Base-by-base conservation (phyloP, 73 alveolate species). In the Paramecium sexaurelia region DNA sequence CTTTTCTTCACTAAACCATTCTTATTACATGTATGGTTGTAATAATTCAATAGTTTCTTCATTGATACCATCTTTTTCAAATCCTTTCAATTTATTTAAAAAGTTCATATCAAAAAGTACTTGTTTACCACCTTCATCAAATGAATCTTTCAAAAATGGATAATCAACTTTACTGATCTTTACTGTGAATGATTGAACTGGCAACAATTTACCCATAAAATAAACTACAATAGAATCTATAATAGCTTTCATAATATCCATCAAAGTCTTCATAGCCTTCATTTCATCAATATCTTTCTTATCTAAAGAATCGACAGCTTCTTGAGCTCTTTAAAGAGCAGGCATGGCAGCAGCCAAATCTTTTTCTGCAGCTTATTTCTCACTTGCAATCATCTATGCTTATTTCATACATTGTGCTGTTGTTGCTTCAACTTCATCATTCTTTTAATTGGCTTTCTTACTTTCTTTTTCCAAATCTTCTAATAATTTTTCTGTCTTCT, bases 271-370 rank as follows among this genome's bases (percentile, higher is more conserved):
- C 90, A 93, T 93, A 69, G 98, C 92, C 95, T 97, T 97, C 93
- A 97, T 73, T 95, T 97, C 99, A 66, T 94, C 92, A 82, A 97
- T 97, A 91, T 97, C 99, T 95, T 97, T 96, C 61, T 97, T 95
- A 66, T 97, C 95, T 71, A 98, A 96, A 55, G 98, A 93, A 91
- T 96, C 98, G 91, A 96, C 99, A 66, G 99, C 99, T 13, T 94
- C 98, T 84, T 97, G 96, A 2, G 99, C 99, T 94, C 97, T 98
- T 35, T 95, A 95, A 91, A 99, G 97, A 94, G 94, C 98, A 11
- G 99, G 99, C 95, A 98, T 83, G 7, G 99, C 99, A 51, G 91
- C 87, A 67, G 99, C 99, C 71, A 99, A 95, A 90, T 99, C 99
- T 75, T 95, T 94, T 84, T 99, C 98, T 39, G 99, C 99, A 73